These are phyloP conservation scores for Raddia guianensis DNA, from an alignment of 176 grass and related monocot species.

Conservation along the genomic window DNA sequence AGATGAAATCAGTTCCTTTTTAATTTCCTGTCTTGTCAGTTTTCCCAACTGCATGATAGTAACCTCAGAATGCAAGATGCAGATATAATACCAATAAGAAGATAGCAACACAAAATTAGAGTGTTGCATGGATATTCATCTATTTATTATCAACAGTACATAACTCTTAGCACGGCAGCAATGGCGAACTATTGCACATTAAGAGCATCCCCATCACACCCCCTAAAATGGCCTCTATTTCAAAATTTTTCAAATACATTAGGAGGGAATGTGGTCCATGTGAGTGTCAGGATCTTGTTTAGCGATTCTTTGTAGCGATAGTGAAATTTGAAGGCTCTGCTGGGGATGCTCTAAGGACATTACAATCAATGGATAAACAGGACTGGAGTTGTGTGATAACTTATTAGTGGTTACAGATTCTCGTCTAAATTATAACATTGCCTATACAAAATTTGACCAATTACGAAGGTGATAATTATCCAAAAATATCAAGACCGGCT, in stretches of 20 bases:
- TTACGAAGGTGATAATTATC: neutral
- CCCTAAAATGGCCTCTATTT: no score
- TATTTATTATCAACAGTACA: neutral
- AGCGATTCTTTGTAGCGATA: no score
- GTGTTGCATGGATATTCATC: neutral
- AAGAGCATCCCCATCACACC: no score
- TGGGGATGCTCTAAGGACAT: no score
- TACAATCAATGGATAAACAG: constrained; percentile 3
- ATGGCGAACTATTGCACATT: neutral
- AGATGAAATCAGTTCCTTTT: constrained; percentile 60
- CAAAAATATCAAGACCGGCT: neutral
- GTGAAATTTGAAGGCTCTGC: no score
- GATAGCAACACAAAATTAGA: constrained; percentile 41
- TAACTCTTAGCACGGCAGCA: neutral
- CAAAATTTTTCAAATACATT: no score
- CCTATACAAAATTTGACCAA: neutral
- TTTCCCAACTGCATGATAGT: constrained; percentile 68
- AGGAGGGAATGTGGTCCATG: no score
- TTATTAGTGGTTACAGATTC: neutral
- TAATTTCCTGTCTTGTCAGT: constrained; percentile 76
- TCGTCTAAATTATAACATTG: neutral
- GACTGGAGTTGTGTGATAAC: neutral
- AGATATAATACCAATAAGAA: constrained; percentile 6
- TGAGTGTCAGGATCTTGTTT: no score
- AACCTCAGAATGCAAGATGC: constrained; percentile 28